Base-by-base conservation (phyloP, 2,329 filamentous ascomycete genomes). In the Aspergillus oerlinghausenensis region DNA sequence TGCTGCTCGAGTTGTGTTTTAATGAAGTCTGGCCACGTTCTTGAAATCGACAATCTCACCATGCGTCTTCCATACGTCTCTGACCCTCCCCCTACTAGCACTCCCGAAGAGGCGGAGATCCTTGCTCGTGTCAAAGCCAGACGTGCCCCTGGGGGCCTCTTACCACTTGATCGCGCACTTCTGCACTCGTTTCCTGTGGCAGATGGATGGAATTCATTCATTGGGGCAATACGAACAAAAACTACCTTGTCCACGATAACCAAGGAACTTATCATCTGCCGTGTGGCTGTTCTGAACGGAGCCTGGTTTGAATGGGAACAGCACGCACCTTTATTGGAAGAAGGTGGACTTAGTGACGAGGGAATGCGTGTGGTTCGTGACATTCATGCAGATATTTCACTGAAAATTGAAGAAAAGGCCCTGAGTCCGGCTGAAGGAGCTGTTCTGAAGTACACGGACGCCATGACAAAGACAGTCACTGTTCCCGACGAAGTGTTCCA, bases 251-350 rank as follows among this genome's bases (percentile, higher is more conserved):
- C 79, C 3, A 70, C 75, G 3, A 68, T 75, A 35, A 66, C 91
- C 53, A 85, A 89, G 63, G 90, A 96, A 77, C 79, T 92, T 19
- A 87, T 89, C 62, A 92, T 96, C 65, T 90, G 85, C 67, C 83
- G 90, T 50, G 88, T 95, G 14, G 91, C 91, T 11, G 86, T 88
- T 17, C 82, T 90, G 65, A 96, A 95, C 74, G 74, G 81, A 19
- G 91, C 91, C 1, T 90, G 88, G 85, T 95, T 92, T 73, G 91
- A 96, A 73, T 95, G 89, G 90, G 82, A 77, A 38, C 84, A 90
- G 54, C 91, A 96, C 70, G 86, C 86, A 17, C 90, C 90, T 1
- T 77, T 93, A n/a, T 79, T 93, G 14, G 81, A 82, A 4, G 76
- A 79, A 8, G 75, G 76, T 0, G 86, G 86, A 4, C 80, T 90